A percentile compares a stretch with the other conserved stretches of the same genome.
These are phyloP conservation scores for Cladosporium sp. DNA, from an alignment of 2,329 filamentous ascomycete genomes.

Conservation along the genomic window DNA sequence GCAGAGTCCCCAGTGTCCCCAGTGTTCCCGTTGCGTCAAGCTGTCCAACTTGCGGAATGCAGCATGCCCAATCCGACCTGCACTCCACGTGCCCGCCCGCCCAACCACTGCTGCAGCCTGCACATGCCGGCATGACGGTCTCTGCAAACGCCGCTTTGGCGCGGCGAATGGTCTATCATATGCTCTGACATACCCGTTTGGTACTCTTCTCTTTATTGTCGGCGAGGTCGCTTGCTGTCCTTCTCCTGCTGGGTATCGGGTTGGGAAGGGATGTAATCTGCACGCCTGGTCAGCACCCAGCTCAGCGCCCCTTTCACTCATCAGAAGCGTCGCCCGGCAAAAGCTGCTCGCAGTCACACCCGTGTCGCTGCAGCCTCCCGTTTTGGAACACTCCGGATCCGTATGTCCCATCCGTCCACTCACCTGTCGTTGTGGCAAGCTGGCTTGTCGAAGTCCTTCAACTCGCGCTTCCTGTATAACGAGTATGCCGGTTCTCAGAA, in stretches of 20 bases:
- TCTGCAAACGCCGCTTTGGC: neutral
- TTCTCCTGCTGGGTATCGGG: neutral
- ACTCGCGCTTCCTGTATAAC: neutral
- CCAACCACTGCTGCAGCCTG: neutral
- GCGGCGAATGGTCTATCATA: neutral
- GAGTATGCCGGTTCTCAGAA: neutral
- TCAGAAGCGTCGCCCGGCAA: neutral
- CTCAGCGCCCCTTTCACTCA: neutral
- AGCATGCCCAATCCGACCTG: conserved; percentile 1
- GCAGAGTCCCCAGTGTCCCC: neutral
- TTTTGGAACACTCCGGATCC: neutral
- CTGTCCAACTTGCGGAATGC: conserved; percentile 5
- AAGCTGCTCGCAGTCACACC: neutral
- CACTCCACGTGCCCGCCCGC: neutral
- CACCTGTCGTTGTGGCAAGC: neutral
- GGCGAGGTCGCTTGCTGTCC: neutral
- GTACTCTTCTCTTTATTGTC: neutral
- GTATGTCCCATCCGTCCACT: neutral
- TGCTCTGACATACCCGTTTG: neutral
- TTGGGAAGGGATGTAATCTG: neutral
- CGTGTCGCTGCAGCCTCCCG: conserved; percentile 3
- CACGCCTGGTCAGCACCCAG: neutral
- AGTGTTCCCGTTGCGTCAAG: conserved; percentile 6
- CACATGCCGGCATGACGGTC: neutral
- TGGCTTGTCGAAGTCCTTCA: neutral